Evolutionary conservation across 2,329 filamentous ascomycete genomes (phyloP), one percentile per base, ranked within the genome.

Genomic region (Diaporthe australafricana): DNA sequence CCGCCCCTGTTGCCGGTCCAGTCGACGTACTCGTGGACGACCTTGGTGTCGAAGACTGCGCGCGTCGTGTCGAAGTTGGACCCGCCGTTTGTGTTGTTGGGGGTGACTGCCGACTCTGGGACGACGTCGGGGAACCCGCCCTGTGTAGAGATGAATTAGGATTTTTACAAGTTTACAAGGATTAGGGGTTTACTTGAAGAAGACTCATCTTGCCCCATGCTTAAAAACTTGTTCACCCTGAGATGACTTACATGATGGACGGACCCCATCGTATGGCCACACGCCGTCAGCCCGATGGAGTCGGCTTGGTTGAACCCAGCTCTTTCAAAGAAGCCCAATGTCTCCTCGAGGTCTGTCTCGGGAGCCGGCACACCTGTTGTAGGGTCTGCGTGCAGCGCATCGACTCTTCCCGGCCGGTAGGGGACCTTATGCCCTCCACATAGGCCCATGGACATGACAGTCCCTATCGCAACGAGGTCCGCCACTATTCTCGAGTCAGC

Each of bases 181-280:
- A n/a, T n/a, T n/a, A n/a, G n/a, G n/a, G n/a, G n/a, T n/a, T n/a
- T n/a, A n/a, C n/a, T n/a, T n/a, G n/a, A n/a, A n/a, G n/a, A n/a
- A n/a, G n/a, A n/a, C n/a, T n/a, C n/a, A n/a, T n/a, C n/a, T n/a
- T n/a, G n/a, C n/a, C n/a, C n/a, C n/a, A n/a, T n/a, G 32, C 32
- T 35, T 35, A 35, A 35, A 35, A 9, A 35, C n/a, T n/a, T n/a
- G n/a, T n/a, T n/a, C n/a, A n/a, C n/a, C n/a, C n/a, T n/a, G n/a
- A 35, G 32, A 35, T 35, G 32, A 35, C 78, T 77, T 30, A 75
- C 75, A 25, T 76, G 75, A n/a, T 79, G 77, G 32, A 75, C 76
- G 12, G 75, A 79, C 60, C 78, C 78, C 38, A 79, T 73, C 1
- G 77, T 77, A 30, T 80, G 78, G 1, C 77, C 77, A 60, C 78